Conservation (phyloP, 371 early-diverging fungal species). For the Lichtheimia ramosa region DNA sequence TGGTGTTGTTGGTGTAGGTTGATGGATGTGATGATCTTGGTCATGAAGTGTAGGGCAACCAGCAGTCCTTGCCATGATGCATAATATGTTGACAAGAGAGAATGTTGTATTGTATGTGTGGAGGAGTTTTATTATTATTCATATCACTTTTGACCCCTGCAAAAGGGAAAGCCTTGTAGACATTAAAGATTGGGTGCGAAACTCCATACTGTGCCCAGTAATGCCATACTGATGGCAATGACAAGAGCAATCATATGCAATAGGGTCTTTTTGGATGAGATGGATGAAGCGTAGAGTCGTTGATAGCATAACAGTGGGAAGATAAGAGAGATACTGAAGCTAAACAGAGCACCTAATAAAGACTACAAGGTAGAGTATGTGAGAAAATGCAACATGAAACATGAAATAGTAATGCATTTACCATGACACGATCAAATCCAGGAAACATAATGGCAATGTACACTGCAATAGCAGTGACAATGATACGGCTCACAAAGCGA, state of each 20-base stretch:
- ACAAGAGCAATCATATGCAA: slow-evolving; percentile 14
- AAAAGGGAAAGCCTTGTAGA: no score
- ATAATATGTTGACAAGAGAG: no score
- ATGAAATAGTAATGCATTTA: slow-evolving; percentile 6
- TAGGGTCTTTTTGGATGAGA: slow-evolving; percentile 6
- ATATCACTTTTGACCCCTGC: no score
- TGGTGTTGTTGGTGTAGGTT: no score
- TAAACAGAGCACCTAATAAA: slow-evolving; percentile 31
- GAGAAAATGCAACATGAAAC: background rate
- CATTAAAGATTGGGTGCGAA: slow-evolving; percentile 12
- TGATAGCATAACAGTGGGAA: slow-evolving; percentile 40
- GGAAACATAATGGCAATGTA: slow-evolving; percentile 56
- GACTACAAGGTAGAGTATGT: slow-evolving; percentile 23
- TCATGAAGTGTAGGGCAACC: no score
- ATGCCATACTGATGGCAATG: slow-evolving; percentile 15
- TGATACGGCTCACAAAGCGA: slow-evolving; percentile 10
- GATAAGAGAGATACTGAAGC: slow-evolving; percentile 38
- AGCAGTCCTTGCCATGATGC: no score
- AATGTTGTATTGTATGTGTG: no score
- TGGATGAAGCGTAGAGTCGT: slow-evolving; percentile 18
- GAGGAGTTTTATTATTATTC: no score
- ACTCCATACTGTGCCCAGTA: slow-evolving; percentile 32
- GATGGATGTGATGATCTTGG: no score
- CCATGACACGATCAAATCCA: slow-evolving; percentile 68
- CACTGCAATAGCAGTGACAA: slow-evolving; percentile 19